Evolutionary conservation across 306 rosid species (phyloP), one percentile per base, ranked within the genome.

Genomic region (Coriaria nepalensis): DNA sequence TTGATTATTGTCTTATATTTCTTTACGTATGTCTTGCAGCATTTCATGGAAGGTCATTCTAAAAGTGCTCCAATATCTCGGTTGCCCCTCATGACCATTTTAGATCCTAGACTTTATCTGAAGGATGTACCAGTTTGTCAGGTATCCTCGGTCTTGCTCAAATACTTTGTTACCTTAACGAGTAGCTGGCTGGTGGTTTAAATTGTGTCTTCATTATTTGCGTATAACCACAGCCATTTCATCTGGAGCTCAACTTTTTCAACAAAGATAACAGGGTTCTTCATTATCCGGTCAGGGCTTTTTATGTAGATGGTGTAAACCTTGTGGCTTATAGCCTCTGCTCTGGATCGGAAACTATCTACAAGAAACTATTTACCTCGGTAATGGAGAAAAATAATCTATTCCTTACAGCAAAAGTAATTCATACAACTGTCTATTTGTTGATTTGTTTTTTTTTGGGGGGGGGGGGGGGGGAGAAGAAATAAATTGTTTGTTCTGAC

Each of bases 201-300:
- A 42, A 12, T 49, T 71, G 39, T 60, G 47, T 45, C 57, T 60
- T 37, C 55, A 52, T 61, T 53, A 47, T 37, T 50, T 68, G 41
- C 4, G 10, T 36, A 64, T 70, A 53, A 52, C 59, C 61, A 53
- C 93, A 92, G 98, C 96, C 98, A 38, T 77, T 79, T 68, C 92
- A 92, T 71, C 59, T 85, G 87, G 96, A 82, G 93, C 73, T 92
- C 57, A 92, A 82, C 72, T 92, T 85, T 82, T 92, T 92, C 81
- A 82, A 70, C 65, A 85, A 73, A 75, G 96, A 75, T 73, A 92
- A 85, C 45, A 82, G 94, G 42, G 94, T 92, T 77, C 93, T 92
- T 64, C 94, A 85, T 72, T 92, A 85, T 72, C 98, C 98, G 38
- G 87, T 78, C 59, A 74, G 98, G 69, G 86, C 87, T 53, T 92